Evolutionary conservation across 2,329 filamentous ascomycete species (phyloP), one percentile per base, ranked within the genome.

Genomic region (Daldinia sp.): DNA sequence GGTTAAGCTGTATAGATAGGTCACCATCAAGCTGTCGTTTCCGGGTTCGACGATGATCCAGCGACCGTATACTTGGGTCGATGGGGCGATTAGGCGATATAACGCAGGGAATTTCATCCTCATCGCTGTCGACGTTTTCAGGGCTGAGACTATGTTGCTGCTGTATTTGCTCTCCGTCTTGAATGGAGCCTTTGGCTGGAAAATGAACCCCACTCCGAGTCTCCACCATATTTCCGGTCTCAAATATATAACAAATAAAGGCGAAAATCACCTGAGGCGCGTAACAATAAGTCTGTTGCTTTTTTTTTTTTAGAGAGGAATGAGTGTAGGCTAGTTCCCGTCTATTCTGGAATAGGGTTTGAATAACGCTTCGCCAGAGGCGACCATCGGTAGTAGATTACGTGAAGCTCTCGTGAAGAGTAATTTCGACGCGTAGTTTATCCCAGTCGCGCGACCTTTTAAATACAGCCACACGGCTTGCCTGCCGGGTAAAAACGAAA

Each of bases 71-170:
- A 30, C 2, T 46, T 13, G 58, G 60, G 13, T 54, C 37, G 26
- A 53, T 30, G 42, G 23, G 50, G 15, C 42, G 55, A 57, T 74
- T 75, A 13, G 62, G 55, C n/a, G 72, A 69, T 12, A 72, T 71
- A 18, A 53, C 50, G 28, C 51, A 56, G 6, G 75, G 74, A 26
- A 77, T 77, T 50, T 74, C 74, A 6, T 75, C 73, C 15, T 74
- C 69, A 15, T 74, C 71, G 41, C 70, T 71, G 33, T 73, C 71
- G 2, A 72, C 72, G 48, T 70, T 74, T 53, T 74, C 70, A 7
- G 53, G 15, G 28, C 67, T 51, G 39, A 48, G 26, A 56, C 57
- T 35, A n/a, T 58, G 55, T 20, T 61, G 39, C 37, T 60, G 67
- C 37, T 60, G 67, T 35, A 59, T 50, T 53, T 46, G 56, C 2